These are phyloP conservation scores for Phialophora macrospora DNA, from an alignment of 2,329 filamentous ascomycete species.

Conservation along the genomic window DNA sequence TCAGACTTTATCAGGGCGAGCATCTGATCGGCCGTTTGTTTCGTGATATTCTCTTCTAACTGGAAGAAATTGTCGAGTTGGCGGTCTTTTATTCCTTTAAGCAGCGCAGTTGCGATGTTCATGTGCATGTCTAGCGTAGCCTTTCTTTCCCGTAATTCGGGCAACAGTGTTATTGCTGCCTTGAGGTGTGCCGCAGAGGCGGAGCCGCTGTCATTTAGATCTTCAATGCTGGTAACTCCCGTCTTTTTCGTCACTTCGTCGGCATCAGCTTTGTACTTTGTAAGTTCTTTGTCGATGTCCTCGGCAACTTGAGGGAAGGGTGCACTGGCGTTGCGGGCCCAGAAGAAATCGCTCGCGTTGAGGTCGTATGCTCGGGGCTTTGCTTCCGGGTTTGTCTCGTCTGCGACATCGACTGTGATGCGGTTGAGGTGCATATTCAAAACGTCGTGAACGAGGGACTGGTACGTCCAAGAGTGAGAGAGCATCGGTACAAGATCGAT, in stretches of 20 bases:
- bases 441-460: constrained; percentile 81
- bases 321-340: constrained; percentile 85
- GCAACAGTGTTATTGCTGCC: constrained; percentile 88
- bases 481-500: constrained; percentile 97
- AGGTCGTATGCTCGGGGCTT: constrained; percentile 92
- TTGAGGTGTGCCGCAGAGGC: constrained; percentile 93
- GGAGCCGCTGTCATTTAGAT: constrained; percentile 79
- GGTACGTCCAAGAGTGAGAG: constrained; percentile 93
- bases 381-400: constrained; percentile 69
- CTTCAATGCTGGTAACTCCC: constrained; percentile 87
- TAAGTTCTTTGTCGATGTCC: constrained; percentile 91
- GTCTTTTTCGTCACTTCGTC: constrained; percentile 94
- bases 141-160: constrained; percentile 90
- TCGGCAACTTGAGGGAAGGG: constrained; percentile 97
- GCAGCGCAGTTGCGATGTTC: constrained; percentile 85
- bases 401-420: constrained; percentile 85
- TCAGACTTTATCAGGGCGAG: constrained; percentile 81
- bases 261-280: constrained; percentile 93
- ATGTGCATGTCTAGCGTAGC: constrained; percentile 97
- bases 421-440: constrained; percentile 84
- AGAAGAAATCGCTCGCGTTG: constrained; percentile 91
- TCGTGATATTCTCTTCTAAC: constrained; percentile 88
- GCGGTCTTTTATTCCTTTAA: constrained; percentile 87
- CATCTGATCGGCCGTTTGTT: constrained; percentile 87
- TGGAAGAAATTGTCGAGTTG: constrained; percentile 97